These are phyloP conservation scores for Neostapfia colusana DNA, from an alignment of 176 grass and related monocot genomes.

Conservation along the genomic window DNA sequence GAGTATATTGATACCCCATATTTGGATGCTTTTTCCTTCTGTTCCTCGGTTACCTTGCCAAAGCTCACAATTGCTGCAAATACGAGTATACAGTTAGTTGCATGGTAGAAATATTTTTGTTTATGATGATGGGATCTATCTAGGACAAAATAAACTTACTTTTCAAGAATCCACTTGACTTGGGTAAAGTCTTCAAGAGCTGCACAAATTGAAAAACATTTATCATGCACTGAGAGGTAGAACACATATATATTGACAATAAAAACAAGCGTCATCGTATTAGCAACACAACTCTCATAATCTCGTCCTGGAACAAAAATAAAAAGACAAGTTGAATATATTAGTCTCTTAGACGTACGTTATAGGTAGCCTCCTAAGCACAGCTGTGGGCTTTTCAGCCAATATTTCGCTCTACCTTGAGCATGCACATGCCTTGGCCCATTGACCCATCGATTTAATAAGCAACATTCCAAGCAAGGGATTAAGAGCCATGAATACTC, in stretches of 20 bases:
- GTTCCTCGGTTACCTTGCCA: constrained; percentile 59
- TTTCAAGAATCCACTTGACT: constrained; percentile 70
- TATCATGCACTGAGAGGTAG: constrained; percentile 10
- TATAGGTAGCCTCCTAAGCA: neutral
- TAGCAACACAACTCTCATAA: neutral
- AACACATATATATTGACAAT: constrained; percentile 19
- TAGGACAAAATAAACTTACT: constrained; percentile 57
- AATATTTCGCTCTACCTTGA: neutral
- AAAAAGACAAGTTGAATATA: constrained; percentile 3
- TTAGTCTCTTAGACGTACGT: neutral
- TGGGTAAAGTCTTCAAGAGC: constrained; percentile 72
- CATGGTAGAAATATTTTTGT: constrained; percentile 13
- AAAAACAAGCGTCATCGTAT: constrained; percentile 19
- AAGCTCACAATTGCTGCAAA: constrained; percentile 80
- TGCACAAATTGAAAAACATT: constrained; percentile 45
- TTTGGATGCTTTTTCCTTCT: constrained; percentile 67
- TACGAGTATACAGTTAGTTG: constrained; percentile 18
- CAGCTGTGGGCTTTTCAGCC: neutral
- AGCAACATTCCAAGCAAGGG: neutral
- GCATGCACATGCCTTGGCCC: neutral
- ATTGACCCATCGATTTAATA: neutral
- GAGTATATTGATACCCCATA: constrained; percentile 57
- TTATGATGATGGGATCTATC: constrained; percentile 32
- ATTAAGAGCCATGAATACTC: neutral
- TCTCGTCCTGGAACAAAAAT: constrained; percentile 13